A percentile compares a stretch with the other conserved stretches of the same genome.
Conservation (phyloP, 768 basidiomycete genomes). For the Kondoa malvinella region DNA sequence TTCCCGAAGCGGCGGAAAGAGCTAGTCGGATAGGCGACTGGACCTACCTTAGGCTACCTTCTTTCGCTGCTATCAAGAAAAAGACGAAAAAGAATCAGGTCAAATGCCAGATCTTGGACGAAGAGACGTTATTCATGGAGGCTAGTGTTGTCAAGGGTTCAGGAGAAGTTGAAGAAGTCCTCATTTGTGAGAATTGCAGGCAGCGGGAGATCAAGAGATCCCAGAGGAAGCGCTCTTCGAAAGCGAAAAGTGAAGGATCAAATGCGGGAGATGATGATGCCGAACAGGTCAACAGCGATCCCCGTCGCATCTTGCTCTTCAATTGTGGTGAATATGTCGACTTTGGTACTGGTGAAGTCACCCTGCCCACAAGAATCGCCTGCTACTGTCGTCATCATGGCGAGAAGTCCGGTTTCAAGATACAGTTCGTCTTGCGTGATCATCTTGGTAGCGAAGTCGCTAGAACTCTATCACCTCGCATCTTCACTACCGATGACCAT, state of each 20-base stretch:
- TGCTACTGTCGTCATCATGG: constrained; percentile 98
- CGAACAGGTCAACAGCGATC: constrained; percentile 36
- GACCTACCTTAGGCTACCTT: constrained; percentile 69
- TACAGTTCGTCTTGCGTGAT: constrained; percentile 64
- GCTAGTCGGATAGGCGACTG: constrained; percentile 51
- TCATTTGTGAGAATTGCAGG: background rate
- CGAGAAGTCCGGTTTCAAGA: constrained; percentile 57
- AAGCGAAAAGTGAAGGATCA: constrained; percentile 33
- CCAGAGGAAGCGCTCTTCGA: constrained; percentile 40
- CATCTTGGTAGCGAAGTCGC: constrained; percentile 62
- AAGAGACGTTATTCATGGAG: background rate
- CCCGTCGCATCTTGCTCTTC: constrained; percentile 65
- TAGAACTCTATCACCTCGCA: constrained; percentile 62
- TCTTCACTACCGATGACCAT: constrained; percentile 99
- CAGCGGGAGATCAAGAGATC: constrained; percentile 34
- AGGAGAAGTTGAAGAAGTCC: background rate
- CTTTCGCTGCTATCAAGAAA: constrained; percentile 65
- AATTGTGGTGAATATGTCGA: constrained; percentile 82
- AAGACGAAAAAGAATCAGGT: constrained; percentile 57
- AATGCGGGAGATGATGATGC: constrained; percentile 36
- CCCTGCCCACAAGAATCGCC: constrained; percentile 84
- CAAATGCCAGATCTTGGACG: background rate
- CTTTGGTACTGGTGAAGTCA: constrained; percentile 67
- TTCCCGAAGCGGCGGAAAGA: constrained; percentile 5
- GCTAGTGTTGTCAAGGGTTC: background rate